phyloP scores from a whole-genome alignment of 169 alveolate genomes.

The Plasmodium chabaudi region DNA sequence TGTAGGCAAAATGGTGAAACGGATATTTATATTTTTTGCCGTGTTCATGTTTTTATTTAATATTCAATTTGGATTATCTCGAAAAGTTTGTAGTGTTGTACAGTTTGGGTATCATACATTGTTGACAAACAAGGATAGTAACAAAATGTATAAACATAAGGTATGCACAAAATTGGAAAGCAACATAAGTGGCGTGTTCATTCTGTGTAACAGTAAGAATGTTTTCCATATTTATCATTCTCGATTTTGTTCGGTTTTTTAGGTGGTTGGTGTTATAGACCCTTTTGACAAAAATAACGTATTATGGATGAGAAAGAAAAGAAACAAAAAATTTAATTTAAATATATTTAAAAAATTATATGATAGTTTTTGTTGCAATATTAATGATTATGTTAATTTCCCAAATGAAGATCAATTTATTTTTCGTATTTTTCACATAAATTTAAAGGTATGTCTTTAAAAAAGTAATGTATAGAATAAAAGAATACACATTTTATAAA shows the following conservation, averaged over 20 bases:
- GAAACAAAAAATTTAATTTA: constrained; percentile 31
- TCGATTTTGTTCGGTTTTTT: background rate
- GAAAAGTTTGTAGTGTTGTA: constrained; percentile 42
- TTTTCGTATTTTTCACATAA: constrained; percentile 45
- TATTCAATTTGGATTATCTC: background rate
- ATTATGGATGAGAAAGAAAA: constrained; percentile 46
- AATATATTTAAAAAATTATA: constrained; percentile 39
- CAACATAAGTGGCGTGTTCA: background rate
- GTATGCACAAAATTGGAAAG: background rate
- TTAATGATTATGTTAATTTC: constrained; percentile 52
- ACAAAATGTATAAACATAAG: constrained; percentile 18
- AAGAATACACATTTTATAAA: too few relatives aligned
- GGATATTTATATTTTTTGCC: constrained; percentile 1
- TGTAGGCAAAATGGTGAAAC: constrained; percentile 4
- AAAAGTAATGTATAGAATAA: too few relatives aligned
- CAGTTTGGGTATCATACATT: constrained; percentile 47
- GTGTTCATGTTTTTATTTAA: constrained; percentile 1
- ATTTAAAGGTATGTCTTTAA: constrained; percentile 47
- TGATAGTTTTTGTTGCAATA: constrained; percentile 35
- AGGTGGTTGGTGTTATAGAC: constrained; percentile 63
- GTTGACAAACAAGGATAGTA: constrained; percentile 14
- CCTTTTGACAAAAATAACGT: constrained; percentile 46
- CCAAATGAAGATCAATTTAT: constrained; percentile 34
- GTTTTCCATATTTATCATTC: background rate
- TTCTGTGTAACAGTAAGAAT: background rate